Percentiles rank a stretch among this genome's conserved stretches.
Evolutionary conservation across 768 basidiomycete genomes (phyloP).

Genomic region (Leccinum olivaceopallidum): DNA sequence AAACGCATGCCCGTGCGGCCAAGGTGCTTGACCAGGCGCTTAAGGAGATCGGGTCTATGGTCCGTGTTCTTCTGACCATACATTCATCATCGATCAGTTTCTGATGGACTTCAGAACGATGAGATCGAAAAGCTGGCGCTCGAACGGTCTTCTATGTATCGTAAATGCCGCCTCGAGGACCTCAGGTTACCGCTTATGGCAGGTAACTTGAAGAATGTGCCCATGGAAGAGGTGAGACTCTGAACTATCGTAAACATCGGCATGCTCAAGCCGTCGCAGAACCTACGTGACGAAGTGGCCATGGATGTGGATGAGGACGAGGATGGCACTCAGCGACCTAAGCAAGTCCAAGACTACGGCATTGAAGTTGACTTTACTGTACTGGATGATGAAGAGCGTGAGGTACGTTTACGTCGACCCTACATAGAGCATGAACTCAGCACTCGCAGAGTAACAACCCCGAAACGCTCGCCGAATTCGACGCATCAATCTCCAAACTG

Average conservation of each 20-base stretch:
- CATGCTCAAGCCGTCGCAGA: slow-evolving; percentile 42
- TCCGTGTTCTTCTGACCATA: slow-evolving; percentile 34
- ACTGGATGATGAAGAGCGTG: slow-evolving; percentile 75
- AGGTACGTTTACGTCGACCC: slow-evolving; percentile 39
- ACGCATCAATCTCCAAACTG: slow-evolving; percentile 69
- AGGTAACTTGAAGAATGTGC: slow-evolving; percentile 82
- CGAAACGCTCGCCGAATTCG: slow-evolving; percentile 69
- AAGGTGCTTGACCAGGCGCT: slow-evolving; percentile 82
- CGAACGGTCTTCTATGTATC: slow-evolving; percentile 84
- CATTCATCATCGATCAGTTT: slow-evolving; percentile 22
- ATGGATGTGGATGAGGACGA: slow-evolving; percentile 96
- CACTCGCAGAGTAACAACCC: slow-evolving; percentile 54
- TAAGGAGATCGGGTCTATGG: slow-evolving; percentile 87
- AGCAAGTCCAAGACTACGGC: slow-evolving; percentile 76
- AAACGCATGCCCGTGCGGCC: slow-evolving; percentile 63
- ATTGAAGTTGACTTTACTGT: slow-evolving; percentile 85
- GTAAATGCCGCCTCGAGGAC: slow-evolving; percentile 92
- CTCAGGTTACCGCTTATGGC: slow-evolving; percentile 74
- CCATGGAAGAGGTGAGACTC: slow-evolving; percentile 85
- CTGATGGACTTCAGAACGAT: slow-evolving; percentile 56
- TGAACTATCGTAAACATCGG: background rate
- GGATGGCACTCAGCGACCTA: slow-evolving; percentile 72
- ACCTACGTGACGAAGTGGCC: slow-evolving; percentile 78
- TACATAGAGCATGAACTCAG: background rate
- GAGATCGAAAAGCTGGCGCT: slow-evolving; percentile 87